Evolutionary conservation across 1,139 yeast genomes (phyloP).

Genomic region (Barnettozyma hawaiiensis): DNA sequence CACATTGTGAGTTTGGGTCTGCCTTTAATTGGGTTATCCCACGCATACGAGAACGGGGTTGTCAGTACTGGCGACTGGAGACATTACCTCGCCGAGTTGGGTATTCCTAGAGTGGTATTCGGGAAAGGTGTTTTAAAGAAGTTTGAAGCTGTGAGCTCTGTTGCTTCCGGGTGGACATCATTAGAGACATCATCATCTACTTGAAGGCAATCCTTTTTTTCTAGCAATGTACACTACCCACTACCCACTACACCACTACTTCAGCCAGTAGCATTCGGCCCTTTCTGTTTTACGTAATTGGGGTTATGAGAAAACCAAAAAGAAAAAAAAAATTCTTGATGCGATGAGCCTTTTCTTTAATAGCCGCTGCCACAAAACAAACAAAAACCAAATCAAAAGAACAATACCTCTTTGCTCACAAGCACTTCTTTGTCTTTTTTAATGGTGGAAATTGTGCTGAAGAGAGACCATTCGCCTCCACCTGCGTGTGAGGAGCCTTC

Average conservation of each 20-base stretch:
- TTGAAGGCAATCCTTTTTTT: not conserved
- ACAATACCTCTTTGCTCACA: too few species aligned
- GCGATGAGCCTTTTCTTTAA: too few species aligned
- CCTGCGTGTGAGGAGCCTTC: slow-evolving; percentile 3
- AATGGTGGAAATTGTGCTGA: slow-evolving; percentile 9
- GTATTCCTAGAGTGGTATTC: slow-evolving; percentile 48
- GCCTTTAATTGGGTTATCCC: slow-evolving; percentile 62
- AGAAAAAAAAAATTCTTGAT: not conserved
- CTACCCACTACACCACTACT: too few species aligned
- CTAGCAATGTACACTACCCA: not conserved
- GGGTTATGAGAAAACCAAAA: not conserved
- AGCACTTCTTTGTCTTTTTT: too few species aligned
- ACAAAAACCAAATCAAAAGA: too few species aligned
- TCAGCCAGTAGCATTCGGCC: not conserved
- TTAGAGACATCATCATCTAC: not conserved
- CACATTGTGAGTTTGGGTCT: slow-evolving; percentile 64
- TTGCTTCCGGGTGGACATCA: slow-evolving; percentile 1
- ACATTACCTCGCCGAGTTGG: slow-evolving; percentile 69
- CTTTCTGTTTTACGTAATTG: not conserved
- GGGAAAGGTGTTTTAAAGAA: slow-evolving; percentile 33
- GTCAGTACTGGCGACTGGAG: slow-evolving; percentile 38
- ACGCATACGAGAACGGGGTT: slow-evolving; percentile 46
- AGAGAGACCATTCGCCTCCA: slow-evolving; percentile 21
- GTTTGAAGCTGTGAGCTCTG: slow-evolving; percentile 28
- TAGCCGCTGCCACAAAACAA: too few species aligned